phyloP scores from a whole-genome alignment of 176 grass and related monocot species.

The Hsuehochloa calcarea region DNA sequence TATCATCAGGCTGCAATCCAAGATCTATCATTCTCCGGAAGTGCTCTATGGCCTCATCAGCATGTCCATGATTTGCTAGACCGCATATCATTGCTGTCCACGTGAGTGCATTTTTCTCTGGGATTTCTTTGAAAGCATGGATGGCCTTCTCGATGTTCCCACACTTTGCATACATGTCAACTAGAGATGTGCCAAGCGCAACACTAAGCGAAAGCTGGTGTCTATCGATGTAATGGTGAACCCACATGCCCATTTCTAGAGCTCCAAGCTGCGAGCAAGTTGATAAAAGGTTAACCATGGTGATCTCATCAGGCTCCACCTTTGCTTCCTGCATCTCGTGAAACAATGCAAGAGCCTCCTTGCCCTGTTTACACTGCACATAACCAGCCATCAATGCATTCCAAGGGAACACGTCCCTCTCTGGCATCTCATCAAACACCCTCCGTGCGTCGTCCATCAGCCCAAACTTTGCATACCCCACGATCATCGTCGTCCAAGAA shows the following conservation, averaged over 20 bases:
- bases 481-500: constrained; percentile 70
- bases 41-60: constrained; percentile 52
- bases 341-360: constrained; percentile 61
- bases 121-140: constrained; percentile 48
- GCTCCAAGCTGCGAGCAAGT: constrained; percentile 67
- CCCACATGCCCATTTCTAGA: constrained; percentile 70
- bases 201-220: constrained; percentile 44
- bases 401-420: constrained; percentile 71
- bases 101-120: constrained; percentile 63
- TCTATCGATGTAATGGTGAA: constrained; percentile 57
- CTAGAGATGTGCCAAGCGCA: constrained; percentile 59
- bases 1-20: constrained; percentile 59
- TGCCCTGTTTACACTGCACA: constrained; percentile 56
- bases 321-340: constrained; percentile 71
- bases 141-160: constrained; percentile 65
- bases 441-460: constrained; percentile 43
- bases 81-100: constrained; percentile 76
- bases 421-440: constrained; percentile 77
- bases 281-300: constrained; percentile 65
- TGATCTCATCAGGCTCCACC: constrained; percentile 58
- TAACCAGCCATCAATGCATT: constrained; percentile 76
- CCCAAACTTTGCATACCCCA: constrained; percentile 51
- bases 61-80: constrained; percentile 62
- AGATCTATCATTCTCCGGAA: constrained; percentile 62
- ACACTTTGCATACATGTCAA: constrained; percentile 91